Evolutionary conservation across 306 rosid species (phyloP).

Genomic region (Rosa lucieae): DNA sequence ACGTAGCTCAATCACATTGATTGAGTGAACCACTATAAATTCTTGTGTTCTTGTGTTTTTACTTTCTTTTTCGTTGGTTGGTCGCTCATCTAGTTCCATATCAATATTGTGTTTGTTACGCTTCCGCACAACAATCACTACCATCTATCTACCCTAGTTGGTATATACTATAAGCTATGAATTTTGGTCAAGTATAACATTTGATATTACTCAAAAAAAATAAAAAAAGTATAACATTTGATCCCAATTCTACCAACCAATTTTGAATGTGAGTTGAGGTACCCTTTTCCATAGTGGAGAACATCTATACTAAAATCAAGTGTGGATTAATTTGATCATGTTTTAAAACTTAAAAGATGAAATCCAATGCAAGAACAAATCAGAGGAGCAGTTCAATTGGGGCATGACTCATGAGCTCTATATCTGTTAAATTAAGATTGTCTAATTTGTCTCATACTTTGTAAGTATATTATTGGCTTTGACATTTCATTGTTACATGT

Average conservation of each 20-base stretch:
- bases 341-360: not conserved
- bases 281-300: not conserved
- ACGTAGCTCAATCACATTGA: too few species aligned
- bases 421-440: not conserved
- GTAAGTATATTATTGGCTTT: not conserved
- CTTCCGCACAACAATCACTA: too few species aligned
- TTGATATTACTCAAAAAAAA: not conserved
- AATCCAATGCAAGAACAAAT: not conserved
- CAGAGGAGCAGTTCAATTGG: not conserved
- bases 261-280: slow-evolving; percentile 5
- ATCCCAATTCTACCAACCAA: not conserved
- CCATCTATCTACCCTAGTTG: not conserved
- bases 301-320: not conserved
- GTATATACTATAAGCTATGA: not conserved
- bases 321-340: slow-evolving; percentile 3
- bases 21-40: too few species aligned
- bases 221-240: not conserved
- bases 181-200: not conserved
- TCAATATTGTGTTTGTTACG: too few species aligned
- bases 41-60: too few species aligned
- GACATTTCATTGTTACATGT: slow-evolving; percentile 1
- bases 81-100: too few species aligned
- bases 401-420: not conserved
- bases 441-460: not conserved
- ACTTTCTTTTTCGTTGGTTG: too few species aligned